Evolutionary conservation across 2,329 filamentous ascomycete species (phyloP).

Genomic region (Huntiella bhutanensis): DNA sequence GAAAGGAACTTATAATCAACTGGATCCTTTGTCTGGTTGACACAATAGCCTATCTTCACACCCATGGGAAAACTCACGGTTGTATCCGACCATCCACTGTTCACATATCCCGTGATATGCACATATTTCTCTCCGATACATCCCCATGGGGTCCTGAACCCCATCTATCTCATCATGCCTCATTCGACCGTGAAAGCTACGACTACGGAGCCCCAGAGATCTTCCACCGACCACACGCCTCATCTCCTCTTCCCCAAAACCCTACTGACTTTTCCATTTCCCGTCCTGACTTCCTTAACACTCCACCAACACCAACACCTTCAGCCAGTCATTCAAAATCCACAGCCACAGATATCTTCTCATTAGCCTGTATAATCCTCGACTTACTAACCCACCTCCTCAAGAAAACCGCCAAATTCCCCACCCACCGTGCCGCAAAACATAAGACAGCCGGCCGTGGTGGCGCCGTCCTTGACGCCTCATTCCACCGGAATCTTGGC

Average conservation of each 20-base stretch:
- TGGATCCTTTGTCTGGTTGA: constrained; percentile 60
- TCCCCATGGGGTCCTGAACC: constrained; percentile 27
- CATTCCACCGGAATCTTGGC: constrained; percentile 51
- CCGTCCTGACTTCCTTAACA: constrained; percentile 15
- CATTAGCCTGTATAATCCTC: constrained; percentile 51
- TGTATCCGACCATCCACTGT: constrained; percentile 55
- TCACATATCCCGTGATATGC: constrained; percentile 44
- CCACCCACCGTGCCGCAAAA: constrained; percentile 45
- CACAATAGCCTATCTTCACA: constrained; percentile 48
- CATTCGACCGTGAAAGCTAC: constrained; percentile 49
- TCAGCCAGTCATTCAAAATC: constrained; percentile 24
- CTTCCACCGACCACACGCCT: constrained; percentile 23
- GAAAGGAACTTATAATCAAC: constrained; percentile 43
- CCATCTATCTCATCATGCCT: constrained; percentile 23
- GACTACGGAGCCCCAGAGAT: constrained; percentile 57
- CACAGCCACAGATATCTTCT: constrained; percentile 51
- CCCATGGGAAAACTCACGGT: constrained; percentile 42
- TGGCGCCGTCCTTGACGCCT: constrained; percentile 46
- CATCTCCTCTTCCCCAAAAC: constrained; percentile 18
- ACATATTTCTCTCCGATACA: constrained; percentile 51
- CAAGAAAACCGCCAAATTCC: constrained; percentile 47
- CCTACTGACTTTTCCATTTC: constrained; percentile 22
- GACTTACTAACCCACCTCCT: constrained; percentile 52
- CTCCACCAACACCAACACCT: constrained; percentile 18
- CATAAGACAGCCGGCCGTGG: constrained; percentile 39